Evolutionary conservation across 176 grass and related monocot species (phyloP).

Genomic region (Hsuehochloa calcarea): DNA sequence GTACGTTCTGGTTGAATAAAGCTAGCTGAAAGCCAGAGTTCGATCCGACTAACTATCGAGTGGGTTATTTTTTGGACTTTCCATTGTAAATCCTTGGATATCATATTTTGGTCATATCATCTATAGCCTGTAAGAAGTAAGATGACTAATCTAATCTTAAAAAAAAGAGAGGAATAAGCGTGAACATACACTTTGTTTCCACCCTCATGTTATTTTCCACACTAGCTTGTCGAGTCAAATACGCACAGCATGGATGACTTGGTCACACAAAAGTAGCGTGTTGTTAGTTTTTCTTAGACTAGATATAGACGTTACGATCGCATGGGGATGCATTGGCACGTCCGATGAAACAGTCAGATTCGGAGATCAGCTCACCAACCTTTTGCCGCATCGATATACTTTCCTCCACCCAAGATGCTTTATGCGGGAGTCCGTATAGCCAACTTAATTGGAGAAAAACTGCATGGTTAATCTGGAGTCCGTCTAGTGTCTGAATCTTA

Average conservation of each 20-base stretch:
- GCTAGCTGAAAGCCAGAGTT: not conserved
- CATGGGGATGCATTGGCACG: not conserved
- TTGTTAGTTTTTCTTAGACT: not conserved
- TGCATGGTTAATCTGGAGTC: not conserved
- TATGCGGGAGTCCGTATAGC: not conserved
- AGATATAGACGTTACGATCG: not conserved
- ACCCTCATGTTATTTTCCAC: not conserved
- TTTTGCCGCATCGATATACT: not conserved
- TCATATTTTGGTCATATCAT: not conserved
- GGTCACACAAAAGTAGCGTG: not conserved
- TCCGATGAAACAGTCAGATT: conserved; percentile 2
- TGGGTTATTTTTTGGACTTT: not conserved
- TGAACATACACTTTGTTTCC: not conserved
- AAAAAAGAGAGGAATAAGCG: not conserved
- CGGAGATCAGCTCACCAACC: not conserved
- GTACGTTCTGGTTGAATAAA: not conserved
- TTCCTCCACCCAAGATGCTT: not conserved
- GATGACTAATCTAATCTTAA: not conserved
- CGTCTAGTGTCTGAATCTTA: not conserved
- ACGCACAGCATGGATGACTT: not conserved
- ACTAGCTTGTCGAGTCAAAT: not conserved
- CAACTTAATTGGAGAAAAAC: not conserved
- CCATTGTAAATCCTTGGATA: not conserved
- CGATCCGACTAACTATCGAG: not conserved
- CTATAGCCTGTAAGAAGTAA: not conserved